A percentile compares a stretch with the other conserved stretches of the same genome.
These are phyloP conservation scores for Hyaloscypha finlandica DNA, from an alignment of 495 filamentous ascomycete species.

Conservation along the genomic window DNA sequence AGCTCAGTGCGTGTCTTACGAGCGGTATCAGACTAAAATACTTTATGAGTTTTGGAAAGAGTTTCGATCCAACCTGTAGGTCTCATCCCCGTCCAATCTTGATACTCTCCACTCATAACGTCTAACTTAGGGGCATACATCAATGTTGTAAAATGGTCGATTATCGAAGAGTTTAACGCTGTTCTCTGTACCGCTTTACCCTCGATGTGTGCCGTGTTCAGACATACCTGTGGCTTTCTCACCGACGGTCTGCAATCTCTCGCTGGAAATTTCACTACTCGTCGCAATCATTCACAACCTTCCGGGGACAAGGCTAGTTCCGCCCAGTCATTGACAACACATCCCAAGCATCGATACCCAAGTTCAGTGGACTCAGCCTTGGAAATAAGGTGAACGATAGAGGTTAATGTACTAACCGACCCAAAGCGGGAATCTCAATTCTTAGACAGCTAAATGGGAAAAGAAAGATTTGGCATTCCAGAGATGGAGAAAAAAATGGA, in stretches of 20 bases:
- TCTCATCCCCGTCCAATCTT: background rate
- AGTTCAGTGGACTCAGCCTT: background rate
- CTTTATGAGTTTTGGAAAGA: conserved; percentile 36
- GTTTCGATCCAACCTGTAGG: conserved; percentile 37
- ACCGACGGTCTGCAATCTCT: background rate
- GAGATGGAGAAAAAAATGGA: background rate
- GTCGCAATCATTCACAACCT: background rate
- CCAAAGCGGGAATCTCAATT: background rate
- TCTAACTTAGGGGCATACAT: conserved; percentile 38
- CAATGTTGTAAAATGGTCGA: conserved; percentile 48
- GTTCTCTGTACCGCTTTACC: conserved; percentile 48
- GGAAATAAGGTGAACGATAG: background rate
- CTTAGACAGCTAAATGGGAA: background rate
- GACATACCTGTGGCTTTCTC: background rate
- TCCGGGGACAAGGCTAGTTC: background rate
- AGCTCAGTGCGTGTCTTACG: conserved; percentile 33
- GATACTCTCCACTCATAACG: background rate
- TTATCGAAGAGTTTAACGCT: conserved; percentile 48
- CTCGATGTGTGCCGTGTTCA: conserved; percentile 36
- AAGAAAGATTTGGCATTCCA: background rate
- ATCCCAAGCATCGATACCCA: background rate
- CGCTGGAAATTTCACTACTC: background rate
- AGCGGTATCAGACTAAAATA: conserved; percentile 42
- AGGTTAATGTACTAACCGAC: background rate
- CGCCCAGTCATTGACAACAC: background rate